phyloP scores from a whole-genome alignment of 1,139 yeast species.

The Zygoascus hellenicus region DNA sequence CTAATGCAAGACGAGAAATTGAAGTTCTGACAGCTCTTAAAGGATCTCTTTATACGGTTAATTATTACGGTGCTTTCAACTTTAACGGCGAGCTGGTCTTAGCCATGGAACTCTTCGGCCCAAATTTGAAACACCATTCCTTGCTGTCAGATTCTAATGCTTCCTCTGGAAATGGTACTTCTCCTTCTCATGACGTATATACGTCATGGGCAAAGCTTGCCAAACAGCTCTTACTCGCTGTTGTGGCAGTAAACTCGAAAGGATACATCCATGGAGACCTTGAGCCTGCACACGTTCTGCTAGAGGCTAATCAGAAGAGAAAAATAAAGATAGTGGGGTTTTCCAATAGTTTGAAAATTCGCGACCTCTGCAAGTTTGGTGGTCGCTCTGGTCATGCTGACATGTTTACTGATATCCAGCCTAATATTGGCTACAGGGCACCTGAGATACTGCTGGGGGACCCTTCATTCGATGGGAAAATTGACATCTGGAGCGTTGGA shows the following conservation, averaged over 20 bases:
- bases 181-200: neutral
- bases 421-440: constrained; percentile 15
- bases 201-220: constrained; percentile 6
- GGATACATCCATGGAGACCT: constrained; percentile 70
- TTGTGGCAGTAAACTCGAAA: constrained; percentile 48
- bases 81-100: constrained; percentile 10
- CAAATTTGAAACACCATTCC: constrained; percentile 6
- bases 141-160: constrained; percentile 2
- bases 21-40: constrained; percentile 1
- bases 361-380: constrained; percentile 6
- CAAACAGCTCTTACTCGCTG: constrained; percentile 43
- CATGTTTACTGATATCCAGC: constrained; percentile 8
- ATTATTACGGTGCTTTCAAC: constrained; percentile 8
- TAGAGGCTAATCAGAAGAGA: constrained; percentile 37
- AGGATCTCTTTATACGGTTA: constrained; percentile 3
- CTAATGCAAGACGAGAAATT: constrained; percentile 4
- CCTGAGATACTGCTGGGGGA: constrained; percentile 29
- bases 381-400: constrained; percentile 6
- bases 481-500: constrained; percentile 96
- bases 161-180: neutral
- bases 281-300: constrained; percentile 84
- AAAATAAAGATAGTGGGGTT: constrained; percentile 4
- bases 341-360: constrained; percentile 1
- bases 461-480: constrained; percentile 62
- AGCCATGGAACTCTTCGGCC: constrained; percentile 7